These are phyloP conservation scores for Boletus patriciae DNA, from an alignment of 768 basidiomycete genomes.

Conservation along the genomic window DNA sequence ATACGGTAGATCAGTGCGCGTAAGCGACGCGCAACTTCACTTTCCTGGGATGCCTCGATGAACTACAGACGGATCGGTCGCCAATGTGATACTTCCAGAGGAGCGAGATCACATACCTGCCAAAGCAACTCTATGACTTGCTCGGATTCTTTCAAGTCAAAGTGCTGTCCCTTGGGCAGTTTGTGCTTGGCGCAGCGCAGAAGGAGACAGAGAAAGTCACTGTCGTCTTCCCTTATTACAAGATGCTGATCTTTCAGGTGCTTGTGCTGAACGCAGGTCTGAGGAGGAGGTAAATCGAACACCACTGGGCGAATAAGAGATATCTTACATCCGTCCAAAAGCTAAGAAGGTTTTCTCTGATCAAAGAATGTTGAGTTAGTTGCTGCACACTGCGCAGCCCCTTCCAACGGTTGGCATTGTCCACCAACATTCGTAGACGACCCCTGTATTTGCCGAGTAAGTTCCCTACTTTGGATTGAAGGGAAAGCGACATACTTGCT, in stretches of 20 bases:
- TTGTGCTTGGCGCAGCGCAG: conserved; percentile 19
- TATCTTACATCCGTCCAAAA: conserved; percentile 13
- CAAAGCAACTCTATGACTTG: conserved; percentile 26
- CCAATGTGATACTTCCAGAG: background rate
- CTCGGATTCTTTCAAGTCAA: conserved; percentile 10
- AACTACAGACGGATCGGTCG: conserved; percentile 8
- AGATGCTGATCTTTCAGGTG: background rate
- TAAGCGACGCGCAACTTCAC: conserved; percentile 9
- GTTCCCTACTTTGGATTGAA: background rate
- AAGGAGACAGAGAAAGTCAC: conserved; percentile 19
- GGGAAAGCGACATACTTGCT: conserved; percentile 1
- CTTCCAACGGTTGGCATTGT: conserved; percentile 11
- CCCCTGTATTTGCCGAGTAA: conserved; percentile 2
- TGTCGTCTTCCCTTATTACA: conserved; percentile 13
- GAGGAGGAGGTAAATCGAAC: background rate
- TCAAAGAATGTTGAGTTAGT: conserved; percentile 14
- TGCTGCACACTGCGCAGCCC: conserved; percentile 18
- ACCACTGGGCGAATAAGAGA: background rate
- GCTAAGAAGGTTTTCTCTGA: conserved; percentile 12
- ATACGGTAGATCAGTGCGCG: conserved; percentile 27
- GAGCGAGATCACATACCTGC: conserved; percentile 11
- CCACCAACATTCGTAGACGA: conserved; percentile 9
- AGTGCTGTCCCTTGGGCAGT: background rate
- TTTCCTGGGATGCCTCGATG: background rate
- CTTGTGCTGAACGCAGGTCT: conserved; percentile 20